Conservation (phyloP, 768 basidiomycete species). For the Tephrocybe sp. region DNA sequence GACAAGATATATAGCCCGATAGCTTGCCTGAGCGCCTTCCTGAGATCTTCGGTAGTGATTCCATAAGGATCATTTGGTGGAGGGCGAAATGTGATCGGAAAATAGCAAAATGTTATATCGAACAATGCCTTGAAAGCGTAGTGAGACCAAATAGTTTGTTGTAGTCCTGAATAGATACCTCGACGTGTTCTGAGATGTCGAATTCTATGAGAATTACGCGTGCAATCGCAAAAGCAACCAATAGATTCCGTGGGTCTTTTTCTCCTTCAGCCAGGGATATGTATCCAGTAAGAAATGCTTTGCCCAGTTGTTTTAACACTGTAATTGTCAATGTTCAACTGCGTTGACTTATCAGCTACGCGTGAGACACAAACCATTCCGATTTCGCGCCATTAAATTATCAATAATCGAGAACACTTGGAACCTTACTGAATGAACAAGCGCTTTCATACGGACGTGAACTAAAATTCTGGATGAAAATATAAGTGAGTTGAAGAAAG, state of each 20-base stretch:
- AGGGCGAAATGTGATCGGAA: constrained; percentile 95
- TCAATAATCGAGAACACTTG: constrained; percentile 81
- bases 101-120: constrained; percentile 96
- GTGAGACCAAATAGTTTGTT: background rate
- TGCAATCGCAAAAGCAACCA: constrained; percentile 85
- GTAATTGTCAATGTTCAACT: constrained; percentile 8
- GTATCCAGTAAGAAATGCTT: constrained; percentile 74
- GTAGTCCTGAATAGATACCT: constrained; percentile 45
- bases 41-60: constrained; percentile 86
- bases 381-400: constrained; percentile 65
- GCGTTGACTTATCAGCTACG: background rate
- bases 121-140: constrained; percentile 75
- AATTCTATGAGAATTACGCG: constrained; percentile 88
- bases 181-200: constrained; percentile 68
- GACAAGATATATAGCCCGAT: background rate
- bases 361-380: constrained; percentile 48
- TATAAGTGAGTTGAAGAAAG: constrained; percentile 1
- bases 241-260: constrained; percentile 93
- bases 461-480: constrained; percentile 55
- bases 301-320: constrained; percentile 73
- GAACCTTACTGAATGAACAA: constrained; percentile 81
- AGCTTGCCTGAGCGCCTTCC: constrained; percentile 59
- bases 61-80: constrained; percentile 93
- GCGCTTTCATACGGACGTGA: constrained; percentile 76
- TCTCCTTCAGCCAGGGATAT: constrained; percentile 86